Base-by-base conservation (phyloP, 2,329 filamentous ascomycete genomes). In the Claviceps maximensis region DNA sequence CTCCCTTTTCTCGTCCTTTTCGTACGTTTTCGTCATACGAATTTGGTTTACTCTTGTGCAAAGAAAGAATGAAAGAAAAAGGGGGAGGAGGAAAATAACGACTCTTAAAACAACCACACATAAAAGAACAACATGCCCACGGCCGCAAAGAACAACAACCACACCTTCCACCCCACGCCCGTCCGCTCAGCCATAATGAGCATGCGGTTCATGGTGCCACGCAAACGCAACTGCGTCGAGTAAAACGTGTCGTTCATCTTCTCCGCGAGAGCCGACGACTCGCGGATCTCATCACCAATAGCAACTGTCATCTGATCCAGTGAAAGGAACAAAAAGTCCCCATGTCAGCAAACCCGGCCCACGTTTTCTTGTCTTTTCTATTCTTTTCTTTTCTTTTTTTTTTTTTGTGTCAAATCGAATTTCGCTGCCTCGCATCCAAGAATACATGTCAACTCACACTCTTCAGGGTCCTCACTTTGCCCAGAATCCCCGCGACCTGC, bases 191-290 rank as follows among this genome's bases (percentile, higher is more conserved):
- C 93, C 93, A 98, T 98, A 52, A 91, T 67, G 59, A 97, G 71
- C 93, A 98, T 98, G 55, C 90, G 78, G 66, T 89, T 95, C 93
- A 98, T 97, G 19, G 94, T 97, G 52, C 91, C 89, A 46, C 84
- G 80, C 57, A 98, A 74, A 58, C 87, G 80, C 51, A 89, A 71
- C 36, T 90, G 76, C 51, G 91, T 94, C 61, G 80, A 82, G 66
- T 97, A 91, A 65, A 97, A 98, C 5, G 82, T 80, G 64, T 95
- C 88, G 69, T 97, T 97, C 84, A 98, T 95, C 71, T 89, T 91
- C 62, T 96, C 89, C 2, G 89, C 87, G 4, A 97, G 77, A 2
- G 87, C 84, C 2, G 88, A 87, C 15, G 87, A 93, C 58, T 95
- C 87, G 60, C 91, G 82, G 63, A 97, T 97, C 70, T 97, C 93